Evolutionary conservation across 2,329 filamentous ascomycete genomes (phyloP), one percentile per base, ranked within the genome.

Genomic region (Truncatella angustata): DNA sequence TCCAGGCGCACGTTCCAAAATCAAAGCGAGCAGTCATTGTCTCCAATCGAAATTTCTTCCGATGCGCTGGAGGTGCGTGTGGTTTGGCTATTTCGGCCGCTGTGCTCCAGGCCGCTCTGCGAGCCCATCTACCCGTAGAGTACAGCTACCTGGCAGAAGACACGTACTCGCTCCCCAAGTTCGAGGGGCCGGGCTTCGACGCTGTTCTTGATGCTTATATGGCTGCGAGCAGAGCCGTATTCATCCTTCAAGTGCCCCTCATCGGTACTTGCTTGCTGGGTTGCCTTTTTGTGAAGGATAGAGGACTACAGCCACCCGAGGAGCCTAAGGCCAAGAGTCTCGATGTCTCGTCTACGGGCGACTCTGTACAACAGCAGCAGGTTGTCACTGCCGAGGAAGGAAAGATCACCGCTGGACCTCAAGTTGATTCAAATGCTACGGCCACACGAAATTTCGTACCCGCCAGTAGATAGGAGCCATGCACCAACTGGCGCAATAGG

Each of bases 21-120:
- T 67, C 75, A 0, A 77, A 85, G 39, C 74, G 84, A 18, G 84
- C 84, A 1, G 78, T 86, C 1, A 77, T 85, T 18, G 86, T 85
- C 32, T 81, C 80, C 2, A 78, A 79, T 48, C 74, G 84, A 1
- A 87, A 87, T 58, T 86, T 86, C 61, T 73, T 85, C 54, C 77
- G 84, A 6, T 79, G 76, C 43, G 68, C 82, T 3, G 83, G 84
- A 9, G 83, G 82, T 21, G 73, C 82, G 1, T 72, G 77, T 12
- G 82, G 83, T 0, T 73, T 87, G 0, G 81, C 81, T 0, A 68
- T 85, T 7, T 80, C 78, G 0, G 80, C 80, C 1, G 79, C 80
- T 2, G 67, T 84, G 2, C 58, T 71, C 9, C 69, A 70, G 45
- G 65, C 63, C 2, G 56, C 61, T 2, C 52, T 70, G 12, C 54